phyloP scores from a whole-genome alignment of 768 basidiomycete genomes.

The Tricholoma sp. region DNA sequence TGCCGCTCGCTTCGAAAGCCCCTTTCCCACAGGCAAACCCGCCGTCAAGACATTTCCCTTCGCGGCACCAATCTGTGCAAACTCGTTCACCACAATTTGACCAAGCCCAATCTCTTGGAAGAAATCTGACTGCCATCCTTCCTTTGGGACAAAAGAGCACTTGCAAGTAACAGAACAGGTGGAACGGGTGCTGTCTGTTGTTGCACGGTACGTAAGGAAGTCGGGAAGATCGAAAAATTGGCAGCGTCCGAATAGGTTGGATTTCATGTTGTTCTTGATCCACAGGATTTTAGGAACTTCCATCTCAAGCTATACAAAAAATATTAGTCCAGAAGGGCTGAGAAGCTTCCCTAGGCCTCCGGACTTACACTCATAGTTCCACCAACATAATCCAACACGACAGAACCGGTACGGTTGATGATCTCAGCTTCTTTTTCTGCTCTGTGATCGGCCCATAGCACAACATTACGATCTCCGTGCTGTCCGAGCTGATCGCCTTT shows the following conservation, averaged over 20 bases:
- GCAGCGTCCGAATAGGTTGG: conserved; percentile 62
- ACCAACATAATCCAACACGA: conserved; percentile 91
- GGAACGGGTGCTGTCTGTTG: conserved; percentile 67
- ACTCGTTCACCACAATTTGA: conserved; percentile 63
- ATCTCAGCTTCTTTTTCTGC: conserved; percentile 87
- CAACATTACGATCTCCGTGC: conserved; percentile 74
- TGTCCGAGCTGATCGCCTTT: conserved; percentile 59
- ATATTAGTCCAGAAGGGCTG: not conserved
- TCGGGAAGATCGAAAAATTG: conserved; percentile 94
- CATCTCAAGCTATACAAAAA: conserved; percentile 77
- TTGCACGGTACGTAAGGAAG: conserved; percentile 91
- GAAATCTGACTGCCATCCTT: conserved; percentile 88
- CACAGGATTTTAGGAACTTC: conserved; percentile 97
- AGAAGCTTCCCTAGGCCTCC: not conserved
- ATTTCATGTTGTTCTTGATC: conserved; percentile 86
- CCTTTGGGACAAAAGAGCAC: conserved; percentile 82
- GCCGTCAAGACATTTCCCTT: conserved; percentile 70
- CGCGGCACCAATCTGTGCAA: conserved; percentile 68
- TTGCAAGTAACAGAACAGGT: conserved; percentile 96
- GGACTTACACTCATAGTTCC: conserved; percentile 85
- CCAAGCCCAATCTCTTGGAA: conserved; percentile 80
- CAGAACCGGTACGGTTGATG: conserved; percentile 81
- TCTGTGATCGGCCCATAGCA: conserved; percentile 96
- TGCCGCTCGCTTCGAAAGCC: conserved; percentile 74
- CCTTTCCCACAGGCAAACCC: conserved; percentile 78